A percentile compares a stretch with the other conserved stretches of the same genome.
Evolutionary conservation across 192 early-diverging fungal genomes (phyloP).

Genomic region (Ambispora gerdemannii): DNA sequence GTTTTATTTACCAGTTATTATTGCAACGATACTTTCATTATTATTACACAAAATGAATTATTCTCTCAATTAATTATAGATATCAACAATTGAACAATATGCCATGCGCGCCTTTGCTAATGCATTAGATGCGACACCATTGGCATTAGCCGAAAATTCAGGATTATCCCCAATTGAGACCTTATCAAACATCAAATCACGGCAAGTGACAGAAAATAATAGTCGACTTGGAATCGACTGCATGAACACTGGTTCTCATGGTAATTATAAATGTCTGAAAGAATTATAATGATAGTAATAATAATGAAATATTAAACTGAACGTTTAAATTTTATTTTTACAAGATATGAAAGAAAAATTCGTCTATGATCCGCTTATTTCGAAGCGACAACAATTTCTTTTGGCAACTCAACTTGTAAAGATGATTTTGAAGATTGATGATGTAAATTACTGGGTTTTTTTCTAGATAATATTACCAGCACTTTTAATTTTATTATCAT

Average conservation of each 20-base stretch:
- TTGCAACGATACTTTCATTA: conserved; percentile 13
- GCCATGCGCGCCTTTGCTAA: conserved; percentile 98
- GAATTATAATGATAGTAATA: no score
- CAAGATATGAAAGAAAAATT: conserved; percentile 94
- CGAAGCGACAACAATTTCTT: conserved; percentile 97
- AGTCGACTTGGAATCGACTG: conserved; percentile 93
- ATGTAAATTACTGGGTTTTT: conserved; percentile 49
- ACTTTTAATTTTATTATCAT: background rate
- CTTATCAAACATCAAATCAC: conserved; percentile 90
- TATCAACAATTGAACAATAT: conserved; percentile 95
- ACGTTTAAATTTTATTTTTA: conserved; percentile 18
- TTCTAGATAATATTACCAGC: background rate
- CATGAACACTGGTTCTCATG: conserved; percentile 85
- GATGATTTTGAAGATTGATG: conserved; percentile 97
- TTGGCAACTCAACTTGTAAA: conserved; percentile 98
- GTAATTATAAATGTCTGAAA: conserved; percentile 44
- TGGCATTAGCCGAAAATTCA: conserved; percentile 95
- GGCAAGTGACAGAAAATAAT: conserved; percentile 87
- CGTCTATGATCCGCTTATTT: conserved; percentile 99
- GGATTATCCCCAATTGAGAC: conserved; percentile 96
- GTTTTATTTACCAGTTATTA: no score
- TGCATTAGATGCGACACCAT: conserved; percentile 92
- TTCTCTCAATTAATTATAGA: conserved; percentile 33
- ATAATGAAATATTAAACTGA: background rate
- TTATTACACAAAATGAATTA: background rate